Conservation (phyloP, 768 basidiomycete genomes). For the Leucogyrophana mollusca region DNA sequence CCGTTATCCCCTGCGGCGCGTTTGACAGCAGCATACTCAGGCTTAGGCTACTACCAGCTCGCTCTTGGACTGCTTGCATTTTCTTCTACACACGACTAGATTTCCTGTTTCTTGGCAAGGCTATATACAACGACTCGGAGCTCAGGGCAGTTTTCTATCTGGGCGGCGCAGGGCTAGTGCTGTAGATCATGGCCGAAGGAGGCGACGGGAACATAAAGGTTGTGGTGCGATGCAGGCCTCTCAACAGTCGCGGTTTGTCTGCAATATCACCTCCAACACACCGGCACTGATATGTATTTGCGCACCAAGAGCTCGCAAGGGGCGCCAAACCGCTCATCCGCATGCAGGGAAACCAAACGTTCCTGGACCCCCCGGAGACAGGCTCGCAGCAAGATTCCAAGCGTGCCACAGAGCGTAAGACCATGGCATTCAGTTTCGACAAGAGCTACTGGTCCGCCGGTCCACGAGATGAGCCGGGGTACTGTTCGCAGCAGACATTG, state of each 20-base stretch:
- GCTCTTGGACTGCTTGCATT: not conserved
- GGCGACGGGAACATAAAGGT: constrained; percentile 92
- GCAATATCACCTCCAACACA: constrained; percentile 4
- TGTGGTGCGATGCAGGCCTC: constrained; percentile 92
- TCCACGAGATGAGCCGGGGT: constrained; percentile 81
- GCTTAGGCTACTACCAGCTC: too few species aligned
- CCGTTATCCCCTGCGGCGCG: constrained; percentile 1
- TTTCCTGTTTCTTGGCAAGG: constrained; percentile 5
- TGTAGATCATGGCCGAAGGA: constrained; percentile 60
- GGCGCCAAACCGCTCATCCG: constrained; percentile 93
- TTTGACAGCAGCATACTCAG: constrained; percentile 8
- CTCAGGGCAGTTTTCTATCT: constrained; percentile 9
- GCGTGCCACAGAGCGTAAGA: constrained; percentile 87
- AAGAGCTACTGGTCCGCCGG: constrained; percentile 98
- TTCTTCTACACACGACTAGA: constrained; percentile 3
- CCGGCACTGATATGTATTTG: constrained; percentile 5
- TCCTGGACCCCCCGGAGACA: constrained; percentile 84
- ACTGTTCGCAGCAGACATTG: constrained; percentile 92
- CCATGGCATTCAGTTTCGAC: constrained; percentile 92
- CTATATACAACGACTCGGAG: constrained; percentile 10
- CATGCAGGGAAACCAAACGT: constrained; percentile 93
- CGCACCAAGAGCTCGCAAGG: constrained; percentile 74
- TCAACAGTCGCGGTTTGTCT: constrained; percentile 86
- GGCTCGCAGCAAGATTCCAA: constrained; percentile 69
- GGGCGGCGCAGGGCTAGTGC: constrained; percentile 7